Base-by-base conservation (phyloP, 495 filamentous ascomycete species). In the Usnea hakonensis region DNA sequence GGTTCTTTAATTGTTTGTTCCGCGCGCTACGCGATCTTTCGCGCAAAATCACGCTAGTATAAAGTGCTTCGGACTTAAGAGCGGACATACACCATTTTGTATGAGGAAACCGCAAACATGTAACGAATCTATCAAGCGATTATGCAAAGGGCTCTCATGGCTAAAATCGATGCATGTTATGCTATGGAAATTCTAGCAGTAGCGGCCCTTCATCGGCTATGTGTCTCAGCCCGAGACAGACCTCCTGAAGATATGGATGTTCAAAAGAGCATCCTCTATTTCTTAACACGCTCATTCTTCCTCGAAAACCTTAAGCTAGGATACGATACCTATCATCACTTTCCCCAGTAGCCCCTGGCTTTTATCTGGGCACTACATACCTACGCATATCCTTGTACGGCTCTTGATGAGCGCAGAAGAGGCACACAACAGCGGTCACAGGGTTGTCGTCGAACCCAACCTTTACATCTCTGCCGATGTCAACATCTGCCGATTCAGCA, bases 31-130 rank as follows among this genome's bases (percentile, higher is more conserved):
- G 57, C 43, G 32, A 43, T 35, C 33, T 58, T 43, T 58, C 57
- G 57, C 57, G 28, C 57, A 33, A 46, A 58, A 58, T 58, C 57
- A 58, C 57, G 57, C 57, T 58, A 58, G 44, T 26, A 58, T 58
- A 58, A 30, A 58, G 37, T 58, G 26, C 13, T 28, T 40, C 36
- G 38, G 23, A 32, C 26, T 30, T 28, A 19, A 41, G 16, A 7
- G 26, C 35, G 35, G 35, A 11, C 11, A 36, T 36, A 36, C 28
- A 48, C 21, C 5, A 26, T 8, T 28, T 10, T 5, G 9, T 14
- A 48, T 16, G 44, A 48, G 44, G 21, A 13, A 48, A 48, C 1
- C n/a, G 2, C 40, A 43, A n/a, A 7, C 2, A 23, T 9, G n/a
- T 19, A 23, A 46, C 5, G 5, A 21, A 46, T 7, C 9, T 23